phyloP scores from a whole-genome alignment of 2,329 filamentous ascomycete species.

The Stagonosporopsis chrysanthemi region DNA sequence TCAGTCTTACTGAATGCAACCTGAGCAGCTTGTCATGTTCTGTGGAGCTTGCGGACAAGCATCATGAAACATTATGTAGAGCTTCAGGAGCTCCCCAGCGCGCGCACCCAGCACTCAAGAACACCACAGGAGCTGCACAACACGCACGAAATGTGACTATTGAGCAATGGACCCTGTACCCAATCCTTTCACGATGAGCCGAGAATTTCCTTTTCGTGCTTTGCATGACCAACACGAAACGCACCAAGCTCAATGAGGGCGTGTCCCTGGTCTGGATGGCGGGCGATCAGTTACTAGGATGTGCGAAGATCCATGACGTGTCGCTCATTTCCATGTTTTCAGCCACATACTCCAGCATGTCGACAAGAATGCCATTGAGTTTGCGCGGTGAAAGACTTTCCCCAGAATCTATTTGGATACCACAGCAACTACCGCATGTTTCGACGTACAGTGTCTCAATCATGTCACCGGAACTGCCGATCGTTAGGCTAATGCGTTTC shows the following conservation, averaged over 20 bases:
- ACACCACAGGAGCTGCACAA: background rate
- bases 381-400: background rate
- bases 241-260: slow-evolving; percentile 15
- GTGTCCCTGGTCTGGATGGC: slow-evolving; percentile 20
- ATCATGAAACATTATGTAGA: slow-evolving; percentile 6
- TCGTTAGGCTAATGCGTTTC: background rate
- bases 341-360: slow-evolving; percentile 16
- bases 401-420: background rate
- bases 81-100: background rate
- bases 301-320: slow-evolving; percentile 19
- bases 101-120: background rate
- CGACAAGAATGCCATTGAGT: slow-evolving; percentile 8
- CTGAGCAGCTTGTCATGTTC: slow-evolving; percentile 11
- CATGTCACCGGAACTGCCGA: background rate
- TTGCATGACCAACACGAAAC: slow-evolving; percentile 17
- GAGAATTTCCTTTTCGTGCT: slow-evolving; percentile 6
- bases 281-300: slow-evolving; percentile 18
- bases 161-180: background rate
- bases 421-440: too few relatives aligned
- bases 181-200: slow-evolving; percentile 9
- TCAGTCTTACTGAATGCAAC: slow-evolving; percentile 8
- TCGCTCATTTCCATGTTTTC: slow-evolving; percentile 18
- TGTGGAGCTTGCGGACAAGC: slow-evolving; percentile 7
- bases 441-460: background rate
- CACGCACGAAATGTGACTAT: background rate